Conservation (phyloP, 2,329 filamentous ascomycete species). For the Penicillium sp. region DNA sequence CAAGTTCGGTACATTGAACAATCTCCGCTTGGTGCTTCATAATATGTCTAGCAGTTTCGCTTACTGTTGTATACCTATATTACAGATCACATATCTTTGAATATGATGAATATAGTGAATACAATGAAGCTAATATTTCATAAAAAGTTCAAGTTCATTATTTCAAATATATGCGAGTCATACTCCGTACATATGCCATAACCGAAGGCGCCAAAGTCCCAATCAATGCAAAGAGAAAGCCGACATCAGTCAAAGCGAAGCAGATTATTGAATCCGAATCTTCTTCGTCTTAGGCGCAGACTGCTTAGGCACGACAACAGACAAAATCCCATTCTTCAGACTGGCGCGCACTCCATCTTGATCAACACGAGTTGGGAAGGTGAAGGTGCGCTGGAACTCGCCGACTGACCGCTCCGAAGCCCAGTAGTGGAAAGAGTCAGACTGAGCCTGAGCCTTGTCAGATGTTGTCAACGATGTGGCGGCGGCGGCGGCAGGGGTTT, state of each 20-base stretch:
- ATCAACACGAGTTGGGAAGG: constrained; percentile 53
- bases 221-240: not conserved
- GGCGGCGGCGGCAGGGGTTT: constrained; percentile 6
- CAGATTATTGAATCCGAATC: constrained; percentile 50
- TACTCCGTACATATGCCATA: not conserved
- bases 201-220: not conserved
- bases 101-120: not conserved
- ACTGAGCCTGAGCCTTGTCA: constrained; percentile 6
- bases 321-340: constrained; percentile 56
- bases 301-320: constrained; percentile 54
- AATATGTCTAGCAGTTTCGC: too few species aligned
- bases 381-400: constrained; percentile 55
- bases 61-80: too few species aligned
- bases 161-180: not conserved
- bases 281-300: constrained; percentile 47
- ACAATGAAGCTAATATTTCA: not conserved
- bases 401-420: constrained; percentile 55
- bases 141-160: not conserved
- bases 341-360: constrained; percentile 56
- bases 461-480: constrained; percentile 8
- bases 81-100: too few species aligned
- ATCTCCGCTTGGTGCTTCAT: too few species aligned
- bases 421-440: constrained; percentile 48
- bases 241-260: not conserved
- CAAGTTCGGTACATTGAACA: too few species aligned